Conservation (phyloP, 345 rosid species). For the Moringa oleifera region DNA sequence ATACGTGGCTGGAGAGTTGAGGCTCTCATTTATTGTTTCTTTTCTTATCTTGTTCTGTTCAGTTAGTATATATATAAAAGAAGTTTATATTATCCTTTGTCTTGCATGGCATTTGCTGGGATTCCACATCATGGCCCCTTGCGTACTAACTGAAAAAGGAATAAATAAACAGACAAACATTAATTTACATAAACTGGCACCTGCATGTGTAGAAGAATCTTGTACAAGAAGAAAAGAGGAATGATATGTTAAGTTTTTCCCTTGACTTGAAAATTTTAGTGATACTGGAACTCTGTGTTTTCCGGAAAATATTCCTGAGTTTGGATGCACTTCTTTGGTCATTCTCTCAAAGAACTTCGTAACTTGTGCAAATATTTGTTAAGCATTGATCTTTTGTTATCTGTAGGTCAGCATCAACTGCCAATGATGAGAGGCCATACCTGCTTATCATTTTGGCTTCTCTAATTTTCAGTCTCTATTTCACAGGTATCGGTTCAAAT, state of each 20-base stretch:
- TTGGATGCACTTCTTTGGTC: background rate
- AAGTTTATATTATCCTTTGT: background rate
- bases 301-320: background rate
- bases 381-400: constrained; percentile 3
- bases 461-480: constrained; percentile 22
- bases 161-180: too few relatives aligned
- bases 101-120: background rate
- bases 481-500: constrained; percentile 28
- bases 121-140: too few relatives aligned
- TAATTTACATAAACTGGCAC: too few relatives aligned
- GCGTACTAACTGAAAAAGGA: too few relatives aligned
- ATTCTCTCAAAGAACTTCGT: background rate
- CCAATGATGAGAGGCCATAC: constrained; percentile 27
- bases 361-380: constrained; percentile 1
- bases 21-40: too few relatives aligned
- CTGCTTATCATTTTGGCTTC: constrained; percentile 21
- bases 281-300: background rate
- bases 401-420: constrained; percentile 49
- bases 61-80: background rate
- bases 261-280: background rate
- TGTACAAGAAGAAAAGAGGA: too few relatives aligned
- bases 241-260: too few relatives aligned
- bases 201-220: too few relatives aligned
- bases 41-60: too few relatives aligned
- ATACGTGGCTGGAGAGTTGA: too few relatives aligned